These are phyloP conservation scores for Crepidotus sp. DNA, from an alignment of 1,284 basidiomycete species.

Conservation along the genomic window DNA sequence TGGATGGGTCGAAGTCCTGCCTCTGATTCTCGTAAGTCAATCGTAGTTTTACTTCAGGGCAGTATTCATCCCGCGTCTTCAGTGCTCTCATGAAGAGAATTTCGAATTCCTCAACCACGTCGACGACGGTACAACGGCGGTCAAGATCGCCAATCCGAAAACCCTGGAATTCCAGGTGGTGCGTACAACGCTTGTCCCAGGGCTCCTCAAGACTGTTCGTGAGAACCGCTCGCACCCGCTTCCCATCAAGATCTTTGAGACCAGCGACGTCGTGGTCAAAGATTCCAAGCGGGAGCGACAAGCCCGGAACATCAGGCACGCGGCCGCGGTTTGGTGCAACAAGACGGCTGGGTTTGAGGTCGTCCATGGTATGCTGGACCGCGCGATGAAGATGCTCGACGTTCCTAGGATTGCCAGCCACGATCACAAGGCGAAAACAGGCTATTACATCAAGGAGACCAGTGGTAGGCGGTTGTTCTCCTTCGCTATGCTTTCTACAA, in stretches of 20 bases:
- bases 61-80: slow-evolving; percentile 5
- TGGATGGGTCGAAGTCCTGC: slow-evolving; percentile 93
- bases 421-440: slow-evolving; percentile 51
- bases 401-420: slow-evolving; percentile 67
- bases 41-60: slow-evolving; percentile 1
- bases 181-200: slow-evolving; percentile 89
- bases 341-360: slow-evolving; percentile 96
- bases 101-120: slow-evolving; percentile 85
- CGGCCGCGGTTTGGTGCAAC: slow-evolving; percentile 91
- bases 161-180: slow-evolving; percentile 98
- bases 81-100: slow-evolving; percentile 99
- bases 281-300: slow-evolving; percentile 74
- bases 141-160: slow-evolving; percentile 95
- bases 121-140: slow-evolving; percentile 75
- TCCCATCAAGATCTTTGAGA: slow-evolving; percentile 91
- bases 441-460: slow-evolving; percentile 89
- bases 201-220: slow-evolving; percentile 92
- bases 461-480: slow-evolving; percentile 51
- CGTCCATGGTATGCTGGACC: slow-evolving; percentile 89
- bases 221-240: slow-evolving; percentile 94
- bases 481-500: neutral
- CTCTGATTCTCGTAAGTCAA: slow-evolving; percentile 78
- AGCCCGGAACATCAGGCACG: slow-evolving; percentile 79
- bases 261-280: slow-evolving; percentile 90
- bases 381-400: slow-evolving; percentile 91